phyloP scores from a whole-genome alignment of 108 stramenopile genomes.

The Conticribra weissflogii region DNA sequence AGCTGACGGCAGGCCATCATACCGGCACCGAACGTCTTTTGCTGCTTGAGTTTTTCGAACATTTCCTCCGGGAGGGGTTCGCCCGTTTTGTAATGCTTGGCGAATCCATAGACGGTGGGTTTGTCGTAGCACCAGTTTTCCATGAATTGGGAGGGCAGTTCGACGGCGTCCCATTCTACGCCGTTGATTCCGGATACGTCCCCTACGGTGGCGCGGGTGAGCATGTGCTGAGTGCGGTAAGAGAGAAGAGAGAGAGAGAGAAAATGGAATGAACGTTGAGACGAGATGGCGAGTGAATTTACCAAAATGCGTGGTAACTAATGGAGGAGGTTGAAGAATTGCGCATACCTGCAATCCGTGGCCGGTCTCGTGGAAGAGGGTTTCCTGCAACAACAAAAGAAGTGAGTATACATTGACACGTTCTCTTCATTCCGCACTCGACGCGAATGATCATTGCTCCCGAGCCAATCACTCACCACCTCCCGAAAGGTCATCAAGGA shows the following conservation, averaged over 20 bases:
- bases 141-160: constrained; percentile 99
- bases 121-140: constrained; percentile 99
- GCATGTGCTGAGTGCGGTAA: too few relatives aligned
- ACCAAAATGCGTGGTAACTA: too few relatives aligned
- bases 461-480: too few relatives aligned
- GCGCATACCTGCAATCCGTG: constrained; percentile 95
- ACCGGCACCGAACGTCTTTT: constrained; percentile 93
- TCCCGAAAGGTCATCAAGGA: constrained; percentile 98
- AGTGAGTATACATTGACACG: too few relatives aligned
- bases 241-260: too few relatives aligned
- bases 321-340: too few relatives aligned
- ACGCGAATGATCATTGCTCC: too few relatives aligned
- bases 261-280: too few relatives aligned
- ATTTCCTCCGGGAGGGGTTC: constrained; percentile 96
- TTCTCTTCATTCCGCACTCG: too few relatives aligned
- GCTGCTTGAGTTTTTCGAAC: constrained; percentile 93
- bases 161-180: constrained; percentile 98
- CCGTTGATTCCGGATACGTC: constrained; percentile 98
- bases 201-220: constrained; percentile 91
- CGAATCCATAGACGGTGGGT: constrained; percentile 90
- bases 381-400: constrained; percentile 68
- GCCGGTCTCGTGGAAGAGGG: constrained; percentile 96
- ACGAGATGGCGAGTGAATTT: too few relatives aligned
- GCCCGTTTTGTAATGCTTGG: constrained; percentile 97
- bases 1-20: constrained; percentile 96